Conservation (phyloP, 805 yeast species). For the Candida krabiensis region DNA sequence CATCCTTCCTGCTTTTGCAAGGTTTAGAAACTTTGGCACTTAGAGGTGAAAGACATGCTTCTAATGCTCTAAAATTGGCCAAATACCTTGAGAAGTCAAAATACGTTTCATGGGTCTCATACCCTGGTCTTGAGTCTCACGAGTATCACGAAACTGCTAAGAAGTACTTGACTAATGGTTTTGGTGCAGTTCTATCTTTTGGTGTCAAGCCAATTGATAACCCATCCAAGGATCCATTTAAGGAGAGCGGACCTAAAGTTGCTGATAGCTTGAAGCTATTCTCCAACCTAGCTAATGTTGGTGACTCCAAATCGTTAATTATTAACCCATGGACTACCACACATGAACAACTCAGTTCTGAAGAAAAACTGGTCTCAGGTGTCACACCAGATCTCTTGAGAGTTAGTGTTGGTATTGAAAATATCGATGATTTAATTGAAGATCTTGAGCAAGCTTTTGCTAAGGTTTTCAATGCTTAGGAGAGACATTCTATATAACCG, state of each 20-base stretch:
- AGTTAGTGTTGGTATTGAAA: slow-evolving; percentile 88
- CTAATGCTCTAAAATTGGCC: slow-evolving; percentile 81
- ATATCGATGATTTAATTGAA: slow-evolving; percentile 83
- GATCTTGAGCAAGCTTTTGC: slow-evolving; percentile 88
- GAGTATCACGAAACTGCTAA: slow-evolving; percentile 79
- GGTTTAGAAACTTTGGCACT: slow-evolving; percentile 93
- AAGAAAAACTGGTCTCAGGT: slow-evolving; percentile 80
- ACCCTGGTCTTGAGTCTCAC: slow-evolving; percentile 83
- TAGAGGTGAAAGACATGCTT: slow-evolving; percentile 89
- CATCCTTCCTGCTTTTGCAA: slow-evolving; percentile 79
- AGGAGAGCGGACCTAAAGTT: slow-evolving; percentile 77
- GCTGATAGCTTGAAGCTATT: slow-evolving; percentile 84
- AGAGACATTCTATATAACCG: not conserved
- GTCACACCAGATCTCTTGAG: slow-evolving; percentile 87
- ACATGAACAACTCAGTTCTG: slow-evolving; percentile 84
- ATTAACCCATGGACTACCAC: slow-evolving; percentile 97
- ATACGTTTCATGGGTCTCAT: slow-evolving; percentile 85
- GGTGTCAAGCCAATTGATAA: slow-evolving; percentile 72
- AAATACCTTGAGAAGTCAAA: slow-evolving; percentile 63
- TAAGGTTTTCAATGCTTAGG: slow-evolving; percentile 41
- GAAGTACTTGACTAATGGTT: slow-evolving; percentile 77
- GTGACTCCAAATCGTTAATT: slow-evolving; percentile 92
- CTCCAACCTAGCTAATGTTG: slow-evolving; percentile 93
- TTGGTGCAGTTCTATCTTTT: slow-evolving; percentile 86
- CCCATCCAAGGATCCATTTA: slow-evolving; percentile 56